Evolutionary conservation across 2,329 filamentous ascomycete species (phyloP).

Genomic region (Periconia macrospinosa): DNA sequence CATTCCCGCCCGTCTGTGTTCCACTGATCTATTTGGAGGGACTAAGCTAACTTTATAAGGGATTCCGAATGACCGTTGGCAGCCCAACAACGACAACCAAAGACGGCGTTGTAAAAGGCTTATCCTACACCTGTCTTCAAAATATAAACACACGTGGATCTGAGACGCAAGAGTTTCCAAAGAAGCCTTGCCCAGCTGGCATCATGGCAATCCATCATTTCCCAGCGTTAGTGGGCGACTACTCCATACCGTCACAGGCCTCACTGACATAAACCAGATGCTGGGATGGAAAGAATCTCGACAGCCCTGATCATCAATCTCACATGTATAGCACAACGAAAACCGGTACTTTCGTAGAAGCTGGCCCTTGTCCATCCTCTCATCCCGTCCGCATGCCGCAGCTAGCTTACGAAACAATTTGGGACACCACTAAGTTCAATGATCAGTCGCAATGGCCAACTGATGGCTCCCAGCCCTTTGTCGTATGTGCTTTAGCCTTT

Average conservation of each 20-base stretch:
- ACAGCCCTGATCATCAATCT: conserved; percentile 57
- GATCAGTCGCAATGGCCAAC: conserved; percentile 33
- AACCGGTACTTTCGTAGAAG: conserved; percentile 21
- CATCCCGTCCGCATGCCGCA: conserved; percentile 31
- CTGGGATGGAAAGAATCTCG: conserved; percentile 65
- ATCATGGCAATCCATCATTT: conserved; percentile 35
- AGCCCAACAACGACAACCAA: conserved; percentile 30
- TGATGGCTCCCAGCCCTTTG: conserved; percentile 21
- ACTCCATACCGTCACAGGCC: background rate
- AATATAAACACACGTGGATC: conserved; percentile 33
- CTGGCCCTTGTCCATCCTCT: conserved; percentile 24
- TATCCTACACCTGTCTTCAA: conserved; percentile 29
- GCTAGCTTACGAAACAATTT: conserved; percentile 31
- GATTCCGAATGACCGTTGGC: conserved; percentile 37
- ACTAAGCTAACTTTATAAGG: conserved; percentile 11
- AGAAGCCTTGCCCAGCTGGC: conserved; percentile 24
- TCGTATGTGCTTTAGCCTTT: background rate
- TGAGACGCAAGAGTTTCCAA: conserved; percentile 29
- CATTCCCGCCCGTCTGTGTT: conserved; percentile 20
- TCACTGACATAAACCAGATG: conserved; percentile 43
- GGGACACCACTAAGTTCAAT: conserved; percentile 33
- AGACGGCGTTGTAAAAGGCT: conserved; percentile 18
- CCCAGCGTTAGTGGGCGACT: conserved; percentile 27
- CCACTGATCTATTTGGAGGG: background rate
- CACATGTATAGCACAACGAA: conserved; percentile 30